phyloP scores from a whole-genome alignment of 2,329 filamentous ascomycete genomes.

The Laburnicola sp. region DNA sequence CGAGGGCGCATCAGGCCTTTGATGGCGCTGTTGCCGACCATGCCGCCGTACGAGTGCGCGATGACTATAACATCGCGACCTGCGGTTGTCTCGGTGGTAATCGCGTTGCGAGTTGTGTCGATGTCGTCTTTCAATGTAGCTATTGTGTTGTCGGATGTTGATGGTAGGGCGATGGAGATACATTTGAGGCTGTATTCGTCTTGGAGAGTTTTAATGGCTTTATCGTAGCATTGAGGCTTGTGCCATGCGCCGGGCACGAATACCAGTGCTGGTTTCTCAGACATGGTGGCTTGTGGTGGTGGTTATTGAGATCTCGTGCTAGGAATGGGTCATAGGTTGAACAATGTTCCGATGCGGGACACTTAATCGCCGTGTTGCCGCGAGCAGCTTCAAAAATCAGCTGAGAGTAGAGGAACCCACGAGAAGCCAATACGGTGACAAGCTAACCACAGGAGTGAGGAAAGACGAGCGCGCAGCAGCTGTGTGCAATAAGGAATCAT shows the following conservation, averaged over 20 bases:
- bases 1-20: constrained; percentile 44
- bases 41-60: constrained; percentile 56
- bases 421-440: too few species aligned
- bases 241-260: constrained; percentile 23
- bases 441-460: too few species aligned
- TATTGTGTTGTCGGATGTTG: constrained; percentile 13
- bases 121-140: constrained; percentile 24
- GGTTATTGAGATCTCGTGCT: neutral
- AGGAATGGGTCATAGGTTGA: too few species aligned
- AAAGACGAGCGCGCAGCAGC: too few species aligned
- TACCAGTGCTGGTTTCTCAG: constrained; percentile 5
- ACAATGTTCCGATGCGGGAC: too few species aligned
- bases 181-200: constrained; percentile 10
- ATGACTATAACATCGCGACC: constrained; percentile 51
- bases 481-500: too few species aligned
- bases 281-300: neutral
- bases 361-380: too few species aligned
- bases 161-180: constrained; percentile 11
- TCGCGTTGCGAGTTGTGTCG: constrained; percentile 9
- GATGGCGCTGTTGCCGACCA: constrained; percentile 52
- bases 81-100: constrained; percentile 8
- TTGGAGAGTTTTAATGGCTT: constrained; percentile 11
- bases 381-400: too few species aligned
- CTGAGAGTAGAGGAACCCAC: too few species aligned
- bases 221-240: constrained; percentile 15